Base-by-base conservation (phyloP, 179 eudicot species). In the Beta macrorhiza region DNA sequence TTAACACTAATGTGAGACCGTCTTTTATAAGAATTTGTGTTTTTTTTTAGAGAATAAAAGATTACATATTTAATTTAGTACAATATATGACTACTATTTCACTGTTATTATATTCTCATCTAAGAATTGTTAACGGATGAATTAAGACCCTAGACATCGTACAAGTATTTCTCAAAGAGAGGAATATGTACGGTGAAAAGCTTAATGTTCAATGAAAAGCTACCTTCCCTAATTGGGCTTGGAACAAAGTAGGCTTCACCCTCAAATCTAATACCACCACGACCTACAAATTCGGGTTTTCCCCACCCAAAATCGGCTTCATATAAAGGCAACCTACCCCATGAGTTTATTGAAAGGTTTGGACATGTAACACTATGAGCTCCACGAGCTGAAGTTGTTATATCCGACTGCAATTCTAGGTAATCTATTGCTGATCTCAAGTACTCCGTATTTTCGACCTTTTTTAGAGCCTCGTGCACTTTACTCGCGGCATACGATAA, bases 231-330 rank as follows among this genome's bases (percentile, higher is more conserved):
- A 4, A 58, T 73, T 0, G 85, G 85, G 71, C 82, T 83, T 25
- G 87, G 86, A 7, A 82, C 63, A 7, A 90, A 37, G 65, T 73
- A 82, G 5, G 85, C 70, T 19, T 79, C 78, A 3, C 93, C 93
- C 37, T 90, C 92, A 57, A 63, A 78, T 17, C 80, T 68, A 16
- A 88, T 81, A 52, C 82, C 81, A 16, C 84, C 88, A 15, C 84
- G 87, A 4, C 93, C 93, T 80, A 84, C 86, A 78, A 82, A 75
- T 49, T 87, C 77, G 11, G 93, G 91, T 19, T 77, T 57, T 7
- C 93, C 93, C 90, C 90, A 90, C 12, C 93, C 93, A 55, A 89
- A 90, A 68, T 90, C 93, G 3, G 89, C 83, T 67, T 89, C 87
- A 32, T 87, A 58, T 7, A 82, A 69, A 0, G 91, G 91, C 71